Evolutionary conservation across 345 rosid species (phyloP), one percentile per base, ranked within the genome.

Genomic region (Pelargonium nanum): DNA sequence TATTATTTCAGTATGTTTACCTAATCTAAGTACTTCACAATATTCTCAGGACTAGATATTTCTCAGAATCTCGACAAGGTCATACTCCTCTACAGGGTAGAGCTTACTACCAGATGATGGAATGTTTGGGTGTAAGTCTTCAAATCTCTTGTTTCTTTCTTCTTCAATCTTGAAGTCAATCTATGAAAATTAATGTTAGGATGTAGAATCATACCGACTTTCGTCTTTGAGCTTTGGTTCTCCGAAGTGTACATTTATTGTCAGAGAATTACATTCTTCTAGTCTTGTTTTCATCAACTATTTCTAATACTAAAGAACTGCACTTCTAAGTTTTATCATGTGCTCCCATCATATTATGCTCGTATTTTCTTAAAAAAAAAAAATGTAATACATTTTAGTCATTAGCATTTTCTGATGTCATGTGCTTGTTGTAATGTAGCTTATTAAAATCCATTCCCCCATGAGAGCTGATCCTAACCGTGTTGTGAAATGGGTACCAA

Each of bases 81-180:
- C 99, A 94, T 78, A 94, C 95, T 48, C 97, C 99, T 63, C 78
- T 94, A 70, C 96, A 88, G 64, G 99, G 99, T 40, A 80, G 99
- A 67, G 96, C 96, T 72, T 94, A 87, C 77, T 90, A 90, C 75
- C 97, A 89, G 76, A 84, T 93, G 97, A 93, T 93, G 97, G 99
- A 89, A 74, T 93, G 96, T 70, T 80, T 93, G 74, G 99, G 96
- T 74, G 97, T 87, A 87, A 80, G 89, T 71, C 62, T 57, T 28
- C 32, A 3, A 28, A 28, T 7, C 32, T 28, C 32, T 28, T 28
- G 3, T 2, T 7, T 28, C 32, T 7, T 3, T 28, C 32, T 2
- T 28, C 7, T 28, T 28, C 32, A 3, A 28, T 3, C 3, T 28
- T 3, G 4, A 28, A 7, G 32, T 28, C n/a, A n/a, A n/a, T n/a